Percentiles rank a stretch among this genome's conserved stretches.
Evolutionary conservation across 2,329 filamentous ascomycete species (phyloP).

Genomic region (Aspergillus novofumigatus): DNA sequence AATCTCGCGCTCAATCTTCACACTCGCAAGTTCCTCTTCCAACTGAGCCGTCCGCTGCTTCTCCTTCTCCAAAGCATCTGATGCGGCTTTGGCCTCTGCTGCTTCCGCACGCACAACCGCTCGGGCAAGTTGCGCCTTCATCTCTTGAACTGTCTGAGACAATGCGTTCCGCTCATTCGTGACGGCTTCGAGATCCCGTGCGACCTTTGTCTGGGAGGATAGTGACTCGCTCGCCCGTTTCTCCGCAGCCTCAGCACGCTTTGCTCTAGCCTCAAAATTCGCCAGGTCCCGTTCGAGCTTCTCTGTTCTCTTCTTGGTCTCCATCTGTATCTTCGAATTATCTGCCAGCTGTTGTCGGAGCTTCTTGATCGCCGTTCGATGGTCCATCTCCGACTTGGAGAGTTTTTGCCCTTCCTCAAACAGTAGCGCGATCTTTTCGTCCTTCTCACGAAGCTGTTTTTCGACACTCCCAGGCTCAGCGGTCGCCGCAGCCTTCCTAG

Average conservation of each 20-base stretch:
- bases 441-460: constrained; percentile 80
- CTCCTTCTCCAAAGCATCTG: constrained; percentile 65
- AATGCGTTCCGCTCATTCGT: constrained; percentile 61
- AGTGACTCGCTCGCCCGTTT: constrained; percentile 54
- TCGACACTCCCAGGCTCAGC: constrained; percentile 64
- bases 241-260: constrained; percentile 56
- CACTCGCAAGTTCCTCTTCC: constrained; percentile 61
- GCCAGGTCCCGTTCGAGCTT: constrained; percentile 55
- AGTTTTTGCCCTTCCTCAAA: constrained; percentile 91
- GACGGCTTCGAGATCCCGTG: constrained; percentile 58
- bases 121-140: constrained; percentile 66
- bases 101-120: constrained; percentile 64
- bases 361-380: constrained; percentile 78
- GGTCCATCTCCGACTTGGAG: constrained; percentile 79
- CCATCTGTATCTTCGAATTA: constrained; percentile 48
- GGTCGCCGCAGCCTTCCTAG: constrained; percentile 62
- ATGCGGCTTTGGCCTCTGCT: constrained; percentile 62
- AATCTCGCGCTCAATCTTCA: constrained; percentile 72
- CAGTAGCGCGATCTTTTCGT: constrained; percentile 81
- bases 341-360: constrained; percentile 54
- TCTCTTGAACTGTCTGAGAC: constrained; percentile 60
- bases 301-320: constrained; percentile 53
- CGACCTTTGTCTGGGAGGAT: constrained; percentile 47
- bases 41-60: constrained; percentile 52
- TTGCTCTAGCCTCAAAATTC: constrained; percentile 52